These are phyloP conservation scores for Xanthoconium separans DNA, from an alignment of 1,284 basidiomycete genomes.

Conservation along the genomic window DNA sequence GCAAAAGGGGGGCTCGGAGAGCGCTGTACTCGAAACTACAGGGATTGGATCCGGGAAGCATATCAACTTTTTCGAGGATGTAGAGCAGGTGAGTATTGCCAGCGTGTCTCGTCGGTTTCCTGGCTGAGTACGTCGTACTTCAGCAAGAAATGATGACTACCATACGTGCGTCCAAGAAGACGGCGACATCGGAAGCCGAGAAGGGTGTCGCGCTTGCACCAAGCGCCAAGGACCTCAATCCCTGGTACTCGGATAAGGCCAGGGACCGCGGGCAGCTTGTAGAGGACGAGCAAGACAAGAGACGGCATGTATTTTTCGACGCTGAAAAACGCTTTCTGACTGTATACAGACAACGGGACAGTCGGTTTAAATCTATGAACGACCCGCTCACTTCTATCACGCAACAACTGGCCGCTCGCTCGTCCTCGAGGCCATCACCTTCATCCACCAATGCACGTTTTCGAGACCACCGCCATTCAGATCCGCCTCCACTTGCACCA, in stretches of 20 bases:
- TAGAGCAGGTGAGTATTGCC: constrained; percentile 53
- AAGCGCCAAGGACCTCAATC: constrained; percentile 68
- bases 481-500: constrained; percentile 15
- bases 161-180: constrained; percentile 46
- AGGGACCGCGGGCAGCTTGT: constrained; percentile 34
- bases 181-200: constrained; percentile 54
- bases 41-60: constrained; percentile 37
- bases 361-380: constrained; percentile 56
- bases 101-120: neutral
- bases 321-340: neutral
- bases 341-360: constrained; percentile 55
- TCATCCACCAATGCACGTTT: constrained; percentile 7
- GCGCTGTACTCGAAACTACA: constrained; percentile 34
- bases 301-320: constrained; percentile 22
- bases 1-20: constrained; percentile 29
- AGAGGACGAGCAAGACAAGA: constrained; percentile 22
- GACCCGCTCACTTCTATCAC: constrained; percentile 76
- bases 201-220: constrained; percentile 72
- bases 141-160: constrained; percentile 47
- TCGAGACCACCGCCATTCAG: constrained; percentile 8
- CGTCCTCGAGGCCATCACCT: constrained; percentile 6
- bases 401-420: constrained; percentile 52
- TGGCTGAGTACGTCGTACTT: constrained; percentile 1
- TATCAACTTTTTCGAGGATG: constrained; percentile 77
- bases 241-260: constrained; percentile 65